Percentiles rank a stretch among this genome's conserved stretches.
These are phyloP conservation scores for Moesziomyces parantarcticus DNA, from an alignment of 1,284 basidiomycete genomes.

Conservation along the genomic window DNA sequence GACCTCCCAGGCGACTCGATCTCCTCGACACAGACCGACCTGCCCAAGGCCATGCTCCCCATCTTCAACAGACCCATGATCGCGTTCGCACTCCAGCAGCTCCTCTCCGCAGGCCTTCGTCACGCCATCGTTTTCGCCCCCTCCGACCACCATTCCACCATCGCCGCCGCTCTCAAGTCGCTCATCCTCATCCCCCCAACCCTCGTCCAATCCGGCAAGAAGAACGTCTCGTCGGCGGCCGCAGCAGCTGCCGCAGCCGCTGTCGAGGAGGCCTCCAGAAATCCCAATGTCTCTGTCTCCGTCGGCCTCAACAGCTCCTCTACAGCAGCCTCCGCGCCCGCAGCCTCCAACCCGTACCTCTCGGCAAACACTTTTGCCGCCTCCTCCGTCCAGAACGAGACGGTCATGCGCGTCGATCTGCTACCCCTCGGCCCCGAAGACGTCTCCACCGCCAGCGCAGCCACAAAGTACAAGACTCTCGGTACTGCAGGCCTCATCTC, in stretches of 20 bases:
- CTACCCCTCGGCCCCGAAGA: conserved; percentile 61
- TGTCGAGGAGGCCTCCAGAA: conserved; percentile 39
- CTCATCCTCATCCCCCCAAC: conserved; percentile 55
- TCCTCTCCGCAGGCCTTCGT: conserved; percentile 59
- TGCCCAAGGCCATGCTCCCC: conserved; percentile 65
- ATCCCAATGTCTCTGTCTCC: conserved; percentile 52
- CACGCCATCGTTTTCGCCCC: conserved; percentile 61
- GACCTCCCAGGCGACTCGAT: conserved; percentile 13
- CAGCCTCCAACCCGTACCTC: conserved; percentile 28
- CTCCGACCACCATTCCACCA: conserved; percentile 55
- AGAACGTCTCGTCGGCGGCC: conserved; percentile 29
- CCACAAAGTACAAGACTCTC: conserved; percentile 44
- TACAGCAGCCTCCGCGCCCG: conserved; percentile 14
- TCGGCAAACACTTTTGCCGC: conserved; percentile 32
- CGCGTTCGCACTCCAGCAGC: conserved; percentile 62
- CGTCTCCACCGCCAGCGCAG: conserved; percentile 13
- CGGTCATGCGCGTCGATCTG: conserved; percentile 56
- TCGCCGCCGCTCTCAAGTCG: conserved; percentile 57
- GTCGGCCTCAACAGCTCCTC: conserved; percentile 46
- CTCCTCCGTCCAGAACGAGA: conserved; percentile 37
- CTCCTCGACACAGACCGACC: conserved; percentile 17
- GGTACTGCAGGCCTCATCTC: conserved; percentile 64
- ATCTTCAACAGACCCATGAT: conserved; percentile 65
- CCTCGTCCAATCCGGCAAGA: conserved; percentile 32
- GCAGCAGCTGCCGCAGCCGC: conserved; percentile 36